Evolutionary conservation across 2,329 filamentous ascomycete genomes (phyloP).

Genomic region (Cladosporium sp.): DNA sequence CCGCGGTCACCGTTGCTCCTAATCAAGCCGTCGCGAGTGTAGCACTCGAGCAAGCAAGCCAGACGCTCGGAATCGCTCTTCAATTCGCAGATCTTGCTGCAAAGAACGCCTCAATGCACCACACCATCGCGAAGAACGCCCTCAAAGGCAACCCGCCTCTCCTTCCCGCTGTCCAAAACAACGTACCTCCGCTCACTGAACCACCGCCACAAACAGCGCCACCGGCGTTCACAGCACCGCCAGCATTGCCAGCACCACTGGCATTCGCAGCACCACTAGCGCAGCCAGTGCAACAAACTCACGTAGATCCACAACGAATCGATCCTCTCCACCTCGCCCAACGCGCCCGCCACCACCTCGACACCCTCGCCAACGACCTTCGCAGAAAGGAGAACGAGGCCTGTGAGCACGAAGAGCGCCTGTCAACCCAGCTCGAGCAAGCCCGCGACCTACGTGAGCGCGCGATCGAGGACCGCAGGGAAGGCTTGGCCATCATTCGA

Average conservation of each 20-base stretch:
- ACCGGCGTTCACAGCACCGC: neutral
- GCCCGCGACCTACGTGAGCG: neutral
- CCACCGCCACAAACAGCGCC: neutral
- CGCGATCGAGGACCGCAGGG: neutral
- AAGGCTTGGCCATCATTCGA: constrained; percentile 3
- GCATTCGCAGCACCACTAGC: too few relatives aligned
- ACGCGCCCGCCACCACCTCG: neutral
- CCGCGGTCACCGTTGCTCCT: neutral
- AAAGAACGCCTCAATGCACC: neutral
- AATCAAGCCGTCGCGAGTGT: neutral
- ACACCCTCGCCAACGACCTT: neutral
- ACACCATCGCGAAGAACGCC: neutral
- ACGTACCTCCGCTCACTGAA: neutral
- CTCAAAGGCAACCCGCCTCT: neutral
- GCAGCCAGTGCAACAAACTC: neutral
- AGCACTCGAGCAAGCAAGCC: too few relatives aligned
- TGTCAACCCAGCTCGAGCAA: neutral
- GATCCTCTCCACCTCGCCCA: neutral
- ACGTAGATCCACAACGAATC: neutral
- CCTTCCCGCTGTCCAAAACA: neutral
- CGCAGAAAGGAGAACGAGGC: neutral
- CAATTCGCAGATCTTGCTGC: neutral
- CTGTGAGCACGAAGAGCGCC: neutral
- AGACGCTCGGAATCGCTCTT: neutral
- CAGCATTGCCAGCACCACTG: neutral